Evolutionary conservation across 139 green algal species (phyloP).

Genomic region (Auxenochlorella pyrenoidosa): DNA sequence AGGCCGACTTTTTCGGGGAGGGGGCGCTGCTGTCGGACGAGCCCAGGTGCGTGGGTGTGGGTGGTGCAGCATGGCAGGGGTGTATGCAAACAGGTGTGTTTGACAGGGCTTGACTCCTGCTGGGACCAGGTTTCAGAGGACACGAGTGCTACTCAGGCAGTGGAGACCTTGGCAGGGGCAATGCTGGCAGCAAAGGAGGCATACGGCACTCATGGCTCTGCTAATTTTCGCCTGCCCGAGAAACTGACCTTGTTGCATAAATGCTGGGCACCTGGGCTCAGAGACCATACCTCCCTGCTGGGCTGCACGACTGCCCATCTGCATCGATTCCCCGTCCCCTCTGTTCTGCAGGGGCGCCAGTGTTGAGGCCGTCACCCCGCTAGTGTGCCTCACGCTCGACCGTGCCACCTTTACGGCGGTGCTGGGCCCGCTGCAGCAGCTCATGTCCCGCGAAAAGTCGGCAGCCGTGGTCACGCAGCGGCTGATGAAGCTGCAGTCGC

Average conservation of each 20-base stretch:
- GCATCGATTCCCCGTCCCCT: too few relatives aligned
- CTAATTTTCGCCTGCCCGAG: too few relatives aligned
- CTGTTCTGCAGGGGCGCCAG: neutral
- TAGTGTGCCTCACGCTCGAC: constrained; percentile 84
- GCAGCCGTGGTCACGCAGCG: constrained; percentile 80
- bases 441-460: constrained; percentile 90
- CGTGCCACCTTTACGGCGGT: constrained; percentile 85
- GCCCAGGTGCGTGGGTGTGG: constrained; percentile 51
- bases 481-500: constrained; percentile 78
- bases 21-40: constrained; percentile 81
- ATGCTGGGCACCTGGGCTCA: too few relatives aligned
- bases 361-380: constrained; percentile 71
- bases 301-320: neutral
- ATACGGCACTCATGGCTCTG: too few relatives aligned
- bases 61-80: too few relatives aligned
- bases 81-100: too few relatives aligned
- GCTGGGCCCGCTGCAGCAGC: constrained; percentile 85
- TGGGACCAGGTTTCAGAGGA: too few relatives aligned
- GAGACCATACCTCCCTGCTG: too few relatives aligned
- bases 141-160: too few relatives aligned
- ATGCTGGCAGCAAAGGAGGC: too few relatives aligned
- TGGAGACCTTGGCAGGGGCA: too few relatives aligned
- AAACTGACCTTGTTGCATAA: too few relatives aligned
- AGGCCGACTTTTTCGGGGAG: constrained; percentile 95
- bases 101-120: neutral